Conservation (phyloP, 1,284 basidiomycete species). For the Melampsora larici-populina region DNA sequence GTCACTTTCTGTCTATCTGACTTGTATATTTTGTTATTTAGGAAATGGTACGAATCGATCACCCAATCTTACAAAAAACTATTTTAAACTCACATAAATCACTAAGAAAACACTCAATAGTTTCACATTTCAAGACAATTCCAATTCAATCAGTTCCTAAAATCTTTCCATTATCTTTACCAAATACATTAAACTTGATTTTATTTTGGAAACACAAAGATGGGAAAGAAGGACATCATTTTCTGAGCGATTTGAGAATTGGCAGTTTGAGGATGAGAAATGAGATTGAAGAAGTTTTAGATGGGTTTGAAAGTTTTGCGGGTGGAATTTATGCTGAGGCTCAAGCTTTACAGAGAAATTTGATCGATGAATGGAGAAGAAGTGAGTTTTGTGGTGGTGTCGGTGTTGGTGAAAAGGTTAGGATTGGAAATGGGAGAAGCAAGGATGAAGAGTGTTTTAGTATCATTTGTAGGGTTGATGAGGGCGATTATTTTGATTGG, state of each 20-base stretch:
- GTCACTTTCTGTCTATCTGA: neutral
- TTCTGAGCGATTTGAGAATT: constrained; percentile 63
- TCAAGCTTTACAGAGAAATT: constrained; percentile 64
- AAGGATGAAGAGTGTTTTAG: neutral
- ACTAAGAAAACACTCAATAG: constrained; percentile 55
- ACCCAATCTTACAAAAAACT: constrained; percentile 53
- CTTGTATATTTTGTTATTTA: neutral
- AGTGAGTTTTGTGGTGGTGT: constrained; percentile 74
- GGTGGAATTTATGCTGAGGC: constrained; percentile 83
- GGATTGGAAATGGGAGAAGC: constrained; percentile 50
- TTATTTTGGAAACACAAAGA: constrained; percentile 69
- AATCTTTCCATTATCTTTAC: constrained; percentile 76
- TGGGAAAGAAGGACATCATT: constrained; percentile 63
- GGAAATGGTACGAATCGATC: constrained; percentile 42
- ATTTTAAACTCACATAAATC: constrained; percentile 58
- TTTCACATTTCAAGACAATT: constrained; percentile 64
- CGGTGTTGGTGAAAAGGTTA: constrained; percentile 64
- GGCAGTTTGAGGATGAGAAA: constrained; percentile 62
- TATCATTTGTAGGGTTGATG: neutral
- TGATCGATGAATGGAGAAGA: constrained; percentile 65
- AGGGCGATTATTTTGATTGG: constrained; percentile 28
- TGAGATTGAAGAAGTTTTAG: constrained; percentile 60
- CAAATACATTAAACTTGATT: constrained; percentile 67
- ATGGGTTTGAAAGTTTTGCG: constrained; percentile 66
- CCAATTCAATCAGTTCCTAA: constrained; percentile 59